Evolutionary conservation across 768 basidiomycete genomes (phyloP).

Genomic region (Boletus fagicola): DNA sequence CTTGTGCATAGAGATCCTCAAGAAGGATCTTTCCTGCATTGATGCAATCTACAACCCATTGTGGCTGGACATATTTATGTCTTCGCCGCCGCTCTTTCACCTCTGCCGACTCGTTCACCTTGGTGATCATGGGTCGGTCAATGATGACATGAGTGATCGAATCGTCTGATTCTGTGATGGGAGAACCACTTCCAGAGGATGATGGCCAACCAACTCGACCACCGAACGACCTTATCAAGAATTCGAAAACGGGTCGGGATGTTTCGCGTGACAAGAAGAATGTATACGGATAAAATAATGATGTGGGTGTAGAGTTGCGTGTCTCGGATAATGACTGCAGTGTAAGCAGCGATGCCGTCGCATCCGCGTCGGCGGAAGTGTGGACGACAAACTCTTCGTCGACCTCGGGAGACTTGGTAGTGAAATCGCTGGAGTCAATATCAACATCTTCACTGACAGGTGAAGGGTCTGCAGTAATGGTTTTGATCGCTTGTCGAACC

Average conservation of each 20-base stretch:
- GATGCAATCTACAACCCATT: conserved; percentile 97
- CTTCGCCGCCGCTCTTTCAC: conserved; percentile 61
- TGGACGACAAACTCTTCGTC: conserved; percentile 71
- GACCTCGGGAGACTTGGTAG: conserved; percentile 32
- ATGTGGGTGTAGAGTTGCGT: conserved; percentile 54
- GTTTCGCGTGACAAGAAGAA: conserved; percentile 95
- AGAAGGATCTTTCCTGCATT: conserved; percentile 83
- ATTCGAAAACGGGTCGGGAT: conserved; percentile 89
- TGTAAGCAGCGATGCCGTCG: conserved; percentile 57
- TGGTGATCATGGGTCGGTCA: conserved; percentile 71
- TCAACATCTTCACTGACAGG: conserved; percentile 38
- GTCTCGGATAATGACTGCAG: conserved; percentile 62
- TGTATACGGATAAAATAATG: conserved; percentile 79
- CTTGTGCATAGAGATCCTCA: conserved; percentile 84
- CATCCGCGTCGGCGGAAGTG: conserved; percentile 50
- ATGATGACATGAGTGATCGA: conserved; percentile 94
- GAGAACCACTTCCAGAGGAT: conserved; percentile 79
- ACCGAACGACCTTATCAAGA: conserved; percentile 87
- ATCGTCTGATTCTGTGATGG: conserved; percentile 71
- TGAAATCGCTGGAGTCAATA: conserved; percentile 35
- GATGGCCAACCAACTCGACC: conserved; percentile 89
- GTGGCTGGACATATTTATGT: conserved; percentile 91
- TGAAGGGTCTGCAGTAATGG: conserved; percentile 32
- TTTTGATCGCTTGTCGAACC: conserved; percentile 49
- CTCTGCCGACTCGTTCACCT: conserved; percentile 48